Conservation (phyloP, 2,329 filamentous ascomycete genomes). For the Diaporthe sp. region DNA sequence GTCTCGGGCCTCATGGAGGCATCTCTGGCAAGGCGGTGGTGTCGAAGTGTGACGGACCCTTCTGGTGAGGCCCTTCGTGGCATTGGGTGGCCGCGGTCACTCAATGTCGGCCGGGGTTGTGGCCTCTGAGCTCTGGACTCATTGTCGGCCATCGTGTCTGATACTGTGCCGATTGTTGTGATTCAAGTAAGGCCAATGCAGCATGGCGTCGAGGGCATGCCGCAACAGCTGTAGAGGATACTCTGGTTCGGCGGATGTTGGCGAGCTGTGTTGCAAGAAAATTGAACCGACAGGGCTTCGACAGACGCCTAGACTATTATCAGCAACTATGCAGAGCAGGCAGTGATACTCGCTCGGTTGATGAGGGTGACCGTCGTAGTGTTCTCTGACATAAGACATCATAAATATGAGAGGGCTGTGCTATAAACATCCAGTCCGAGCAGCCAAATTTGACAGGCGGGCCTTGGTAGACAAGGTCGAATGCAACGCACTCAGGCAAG, state of each 20-base stretch:
- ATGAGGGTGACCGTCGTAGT: neutral
- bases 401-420: neutral
- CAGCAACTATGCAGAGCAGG: neutral
- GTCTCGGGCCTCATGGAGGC: conserved; percentile 48
- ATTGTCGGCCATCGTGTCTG: conserved; percentile 49
- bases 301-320: neutral
- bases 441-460: neutral
- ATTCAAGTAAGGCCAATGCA: conserved; percentile 36
- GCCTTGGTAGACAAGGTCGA: neutral
- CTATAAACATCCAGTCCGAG: neutral
- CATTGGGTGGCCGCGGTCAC: conserved; percentile 55
- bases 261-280: neutral
- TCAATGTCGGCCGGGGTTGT: conserved; percentile 44
- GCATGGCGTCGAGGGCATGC: conserved; percentile 39
- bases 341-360: neutral
- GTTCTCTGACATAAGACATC: neutral
- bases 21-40: conserved; percentile 62
- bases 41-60: conserved; percentile 62
- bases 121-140: conserved; percentile 45
- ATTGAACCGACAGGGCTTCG: neutral
- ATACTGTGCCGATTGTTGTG: conserved; percentile 32
- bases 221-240: neutral
- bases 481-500: neutral
- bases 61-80: conserved; percentile 61
- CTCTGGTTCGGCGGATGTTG: neutral